Conservation (phyloP, 2,329 filamentous ascomycete species). For the Harringtonia lauricola region DNA sequence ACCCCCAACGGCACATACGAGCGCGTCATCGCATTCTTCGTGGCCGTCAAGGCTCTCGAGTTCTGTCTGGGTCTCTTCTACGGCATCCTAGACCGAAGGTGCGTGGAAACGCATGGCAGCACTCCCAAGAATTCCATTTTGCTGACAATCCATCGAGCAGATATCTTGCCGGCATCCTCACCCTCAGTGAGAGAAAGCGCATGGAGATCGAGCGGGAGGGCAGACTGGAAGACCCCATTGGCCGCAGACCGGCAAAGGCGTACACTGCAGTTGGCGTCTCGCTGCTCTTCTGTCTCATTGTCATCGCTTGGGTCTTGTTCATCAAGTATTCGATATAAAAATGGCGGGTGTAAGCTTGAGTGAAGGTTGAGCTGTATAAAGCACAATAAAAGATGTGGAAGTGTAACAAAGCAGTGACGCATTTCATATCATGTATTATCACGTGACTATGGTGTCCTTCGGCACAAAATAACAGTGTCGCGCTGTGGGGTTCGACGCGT, state of each 20-base stretch:
- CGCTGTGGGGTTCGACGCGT: too few species aligned
- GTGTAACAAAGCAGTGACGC: too few species aligned
- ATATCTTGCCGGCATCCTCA: constrained; percentile 11
- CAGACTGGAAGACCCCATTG: constrained; percentile 8
- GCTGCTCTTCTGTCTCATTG: constrained; percentile 7
- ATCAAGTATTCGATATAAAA: constrained; percentile 10
- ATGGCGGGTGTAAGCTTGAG: too few species aligned
- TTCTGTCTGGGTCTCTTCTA: constrained; percentile 18
- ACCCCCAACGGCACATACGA: constrained; percentile 16
- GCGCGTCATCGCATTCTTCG: constrained; percentile 15
- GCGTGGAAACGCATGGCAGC: not conserved
- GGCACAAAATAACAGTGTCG: too few species aligned
- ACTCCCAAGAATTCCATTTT: not conserved
- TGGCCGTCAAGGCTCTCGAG: constrained; percentile 15
- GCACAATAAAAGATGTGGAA: too few species aligned
- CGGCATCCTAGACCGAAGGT: constrained; percentile 10
- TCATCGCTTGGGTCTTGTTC: constrained; percentile 15
- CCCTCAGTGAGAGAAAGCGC: constrained; percentile 13
- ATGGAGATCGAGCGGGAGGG: constrained; percentile 8
- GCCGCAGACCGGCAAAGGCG: constrained; percentile 8
- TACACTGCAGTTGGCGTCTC: constrained; percentile 6
- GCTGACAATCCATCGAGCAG: not conserved
- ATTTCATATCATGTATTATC: too few species aligned
- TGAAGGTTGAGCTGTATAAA: too few species aligned
- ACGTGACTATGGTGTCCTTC: too few species aligned